Conservation (phyloP, 1,284 basidiomycete species). For the Omphalotus olearius region DNA sequence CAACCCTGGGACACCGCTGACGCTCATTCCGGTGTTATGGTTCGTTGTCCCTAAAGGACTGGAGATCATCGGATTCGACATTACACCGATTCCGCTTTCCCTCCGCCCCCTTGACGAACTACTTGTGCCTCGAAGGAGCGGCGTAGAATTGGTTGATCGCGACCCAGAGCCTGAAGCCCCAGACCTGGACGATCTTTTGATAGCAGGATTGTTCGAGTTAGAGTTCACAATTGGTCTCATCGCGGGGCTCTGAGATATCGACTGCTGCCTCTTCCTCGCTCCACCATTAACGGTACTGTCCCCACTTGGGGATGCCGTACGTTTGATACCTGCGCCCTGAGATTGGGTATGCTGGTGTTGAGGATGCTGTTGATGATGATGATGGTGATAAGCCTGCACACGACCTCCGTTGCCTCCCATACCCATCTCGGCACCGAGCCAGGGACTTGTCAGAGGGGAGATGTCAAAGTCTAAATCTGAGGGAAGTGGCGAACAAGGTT, state of each 20-base stretch:
- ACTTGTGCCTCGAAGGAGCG: constrained; percentile 33
- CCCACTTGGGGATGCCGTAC: constrained; percentile 32
- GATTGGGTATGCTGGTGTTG: constrained; percentile 23
- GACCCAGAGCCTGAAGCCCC: constrained; percentile 48
- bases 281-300: neutral
- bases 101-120: neutral
- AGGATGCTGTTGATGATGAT: constrained; percentile 18
- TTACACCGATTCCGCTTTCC: neutral
- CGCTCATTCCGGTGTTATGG: neutral
- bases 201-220: constrained; percentile 16
- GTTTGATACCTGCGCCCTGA: constrained; percentile 24
- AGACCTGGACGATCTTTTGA: constrained; percentile 18
- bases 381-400: constrained; percentile 11
- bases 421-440: constrained; percentile 47
- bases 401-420: neutral
- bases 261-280: constrained; percentile 9
- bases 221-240: constrained; percentile 34
- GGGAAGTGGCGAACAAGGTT: constrained; percentile 8
- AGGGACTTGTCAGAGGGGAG: constrained; percentile 72
- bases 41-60: constrained; percentile 1
- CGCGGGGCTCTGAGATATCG: constrained; percentile 34
- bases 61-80: neutral
- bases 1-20: no score
- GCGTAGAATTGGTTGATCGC: constrained; percentile 46
- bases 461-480: constrained; percentile 63